phyloP scores from a whole-genome alignment of 2,329 filamentous ascomycete genomes.

The Botryotinia calthae region DNA sequence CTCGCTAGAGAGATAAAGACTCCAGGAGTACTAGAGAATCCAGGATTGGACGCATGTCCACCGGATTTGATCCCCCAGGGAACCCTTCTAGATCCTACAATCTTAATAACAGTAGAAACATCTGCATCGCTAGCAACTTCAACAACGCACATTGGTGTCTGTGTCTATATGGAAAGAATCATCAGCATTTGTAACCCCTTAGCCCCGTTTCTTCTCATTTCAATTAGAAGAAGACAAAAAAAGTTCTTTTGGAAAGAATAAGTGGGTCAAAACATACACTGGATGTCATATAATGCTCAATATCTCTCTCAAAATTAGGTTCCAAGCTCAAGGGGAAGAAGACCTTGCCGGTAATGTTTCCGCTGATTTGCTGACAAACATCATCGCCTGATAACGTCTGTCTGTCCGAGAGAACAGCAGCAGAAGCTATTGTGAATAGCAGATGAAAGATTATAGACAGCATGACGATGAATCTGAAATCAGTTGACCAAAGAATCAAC shows the following conservation, averaged over 20 bases:
- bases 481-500: neutral
- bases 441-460: neutral
- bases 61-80: constrained; percentile 41
- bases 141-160: constrained; percentile 35
- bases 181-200: neutral
- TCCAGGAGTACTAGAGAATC: constrained; percentile 32
- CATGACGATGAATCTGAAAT: neutral
- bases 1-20: constrained; percentile 25
- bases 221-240: neutral
- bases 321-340: neutral
- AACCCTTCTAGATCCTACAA: constrained; percentile 36
- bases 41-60: constrained; percentile 38
- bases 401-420: neutral
- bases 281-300: constrained; percentile 36
- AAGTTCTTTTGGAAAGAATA: neutral
- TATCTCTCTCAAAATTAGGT: constrained; percentile 22
- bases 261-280: constrained; percentile 22
- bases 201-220: neutral
- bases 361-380: constrained; percentile 15
- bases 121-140: constrained; percentile 31
- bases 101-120: constrained; percentile 32
- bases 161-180: neutral
- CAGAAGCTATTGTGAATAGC: constrained; percentile 1
- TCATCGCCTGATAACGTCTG: neutral
- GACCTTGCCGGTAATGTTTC: constrained; percentile 9